Evolutionary conservation across 1,284 basidiomycete genomes (phyloP), one percentile per base, ranked within the genome.

Genomic region (Calocybe gambosa): DNA sequence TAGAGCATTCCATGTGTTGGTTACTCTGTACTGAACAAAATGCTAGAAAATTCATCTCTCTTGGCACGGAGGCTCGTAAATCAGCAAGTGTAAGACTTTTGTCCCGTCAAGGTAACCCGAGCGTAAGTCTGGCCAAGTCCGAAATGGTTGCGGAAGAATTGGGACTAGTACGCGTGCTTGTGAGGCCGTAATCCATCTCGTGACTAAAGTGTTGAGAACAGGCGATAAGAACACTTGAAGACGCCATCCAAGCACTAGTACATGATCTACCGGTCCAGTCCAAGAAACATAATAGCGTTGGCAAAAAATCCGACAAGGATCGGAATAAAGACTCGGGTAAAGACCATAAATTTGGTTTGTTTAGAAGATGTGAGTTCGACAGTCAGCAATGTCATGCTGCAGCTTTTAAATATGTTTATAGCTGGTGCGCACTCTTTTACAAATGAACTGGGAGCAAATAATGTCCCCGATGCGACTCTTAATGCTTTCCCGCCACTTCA

Each of bases 81-180:
- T 80, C 78, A 12, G 60, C 57, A 5, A 71, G 63, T 48, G 56
- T 68, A 52, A 67, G 70, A 41, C 60, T 59, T 38, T 53, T 62
- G 29, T 57, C 66, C 8, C 68, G 68, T 31, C 69, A 67, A 54
- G 67, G 63, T 45, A 71, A 62, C 54, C 52, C 42, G 13, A 47
- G 28, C 8, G 19, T 63, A 41, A 73, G 55, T 47, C 55, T 74
- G 46, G 75, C 63, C 55, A 75, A 71, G 54, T 71, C 75, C 4
- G 72, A 66, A 12, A 54, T 60, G 18, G 64, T 84, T 45, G 65
- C 77, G 10, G 82, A 85, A 38, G 79, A 82, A 56, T 82, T 87
- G 69, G 73, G 73, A 33, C 59, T 53, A 50, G 82, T 84, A 61
- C 49, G 77, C 73, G 21, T 36, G 3, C 21, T 23, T 25, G 12